These are phyloP conservation scores for Pseudonitzschia pungens DNA, from an alignment of 108 stramenopile genomes.

Conservation along the genomic window DNA sequence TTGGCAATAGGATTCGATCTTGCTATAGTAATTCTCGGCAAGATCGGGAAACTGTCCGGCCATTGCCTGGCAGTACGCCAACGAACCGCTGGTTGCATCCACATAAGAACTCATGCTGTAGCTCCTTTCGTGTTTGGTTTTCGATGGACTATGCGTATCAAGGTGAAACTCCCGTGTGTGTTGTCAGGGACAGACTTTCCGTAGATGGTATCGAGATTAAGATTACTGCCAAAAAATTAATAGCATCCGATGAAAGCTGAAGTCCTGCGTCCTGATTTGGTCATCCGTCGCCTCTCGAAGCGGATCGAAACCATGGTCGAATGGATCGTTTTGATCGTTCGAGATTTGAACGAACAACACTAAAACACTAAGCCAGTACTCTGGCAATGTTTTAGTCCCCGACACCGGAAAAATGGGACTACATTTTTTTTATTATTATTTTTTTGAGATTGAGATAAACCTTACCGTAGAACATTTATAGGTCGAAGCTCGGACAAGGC, in stretches of 20 bases:
- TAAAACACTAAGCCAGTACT: background rate
- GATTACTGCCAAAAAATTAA: no score
- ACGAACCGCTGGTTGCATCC: conserved; percentile 55
- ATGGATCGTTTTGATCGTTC: background rate
- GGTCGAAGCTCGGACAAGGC: no score
- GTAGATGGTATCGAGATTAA: no score
- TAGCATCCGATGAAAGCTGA: no score
- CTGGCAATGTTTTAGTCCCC: no score
- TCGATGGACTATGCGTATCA: background rate
- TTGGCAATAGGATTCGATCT: conserved; percentile 56
- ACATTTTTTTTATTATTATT: no score
- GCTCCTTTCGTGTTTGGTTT: background rate
- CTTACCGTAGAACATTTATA: no score
- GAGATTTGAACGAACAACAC: no score
- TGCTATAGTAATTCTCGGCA: conserved; percentile 67
- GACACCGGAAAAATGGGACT: no score
- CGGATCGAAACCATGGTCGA: background rate
- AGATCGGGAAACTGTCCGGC: conserved; percentile 71
- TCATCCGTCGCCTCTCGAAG: conserved; percentile 7
- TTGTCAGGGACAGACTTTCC: no score
- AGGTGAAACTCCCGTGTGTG: no score
- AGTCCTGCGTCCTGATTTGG: background rate
- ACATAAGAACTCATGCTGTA: conserved; percentile 41
- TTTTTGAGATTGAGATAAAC: no score
- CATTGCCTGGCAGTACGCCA: conserved; percentile 84